Evolutionary conservation across 306 rosid genomes (phyloP), one percentile per base, ranked within the genome.

Genomic region (Cyamopsis tetragonoloba): DNA sequence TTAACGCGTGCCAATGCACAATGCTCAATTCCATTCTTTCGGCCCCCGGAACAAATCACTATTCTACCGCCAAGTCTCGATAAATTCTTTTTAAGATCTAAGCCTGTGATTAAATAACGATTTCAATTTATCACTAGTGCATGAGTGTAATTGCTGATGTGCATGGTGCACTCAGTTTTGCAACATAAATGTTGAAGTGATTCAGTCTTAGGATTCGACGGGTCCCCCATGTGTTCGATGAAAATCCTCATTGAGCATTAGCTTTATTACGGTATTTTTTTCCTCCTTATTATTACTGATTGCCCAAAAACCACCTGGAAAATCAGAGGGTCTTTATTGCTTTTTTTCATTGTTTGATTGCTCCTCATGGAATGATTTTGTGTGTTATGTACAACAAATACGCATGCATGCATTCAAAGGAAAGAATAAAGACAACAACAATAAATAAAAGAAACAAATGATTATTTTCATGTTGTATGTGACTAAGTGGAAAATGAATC

Each of bases 401-500:
- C 75, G n/a, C n/a, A 73, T 66, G 48, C 42, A 31, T 43, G 31
- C 39, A 74, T 46, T 43, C 51, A 10, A 35, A 62, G 10, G 7
- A 32, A 78, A 26, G 47, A 49, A 53, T 43, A 18, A 53, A 53
- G 51, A 23, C 6, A 76, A 63, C 44, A 24, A 38, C 32, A 13
- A 23, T 14, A 18, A 28, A 47, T 10, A 23, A 39, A 2, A 41
- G 39, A 66, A 66, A 32, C 51, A 32, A 31, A 14, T 28, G 10
- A 34, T 7, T 49, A 57, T 24, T 44, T 53, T 67, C 49, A 71
- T 49, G 55, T 68, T 9, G 24, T 61, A 62, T 30, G 39, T 56
- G 17, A 27, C 72, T 79, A 73, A 24, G 86, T 64, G 56, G 80
- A 87, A 59, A 68, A 64, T 34, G 88, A 84, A 72, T 79, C 74